phyloP scores from a whole-genome alignment of 176 grass and related monocot genomes.

The Neostapfia colusana region DNA sequence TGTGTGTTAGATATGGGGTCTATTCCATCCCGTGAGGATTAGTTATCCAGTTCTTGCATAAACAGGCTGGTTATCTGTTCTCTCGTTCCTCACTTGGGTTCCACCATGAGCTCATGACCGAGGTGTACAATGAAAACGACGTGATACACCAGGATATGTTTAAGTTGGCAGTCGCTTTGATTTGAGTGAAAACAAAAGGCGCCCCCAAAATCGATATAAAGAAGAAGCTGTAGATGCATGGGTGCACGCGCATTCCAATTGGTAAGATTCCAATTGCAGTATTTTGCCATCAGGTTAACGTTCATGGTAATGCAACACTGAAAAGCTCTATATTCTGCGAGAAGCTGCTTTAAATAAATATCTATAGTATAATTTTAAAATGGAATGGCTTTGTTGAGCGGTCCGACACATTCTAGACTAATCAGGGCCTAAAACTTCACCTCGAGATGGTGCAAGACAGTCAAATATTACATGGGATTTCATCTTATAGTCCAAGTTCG shows the following conservation, averaged over 20 bases:
- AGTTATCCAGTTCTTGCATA: constrained; percentile 16
- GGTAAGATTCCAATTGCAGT: too few species aligned
- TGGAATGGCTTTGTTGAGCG: too few species aligned
- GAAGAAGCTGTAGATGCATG: not conserved
- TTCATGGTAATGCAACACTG: too few species aligned
- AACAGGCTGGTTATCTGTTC: constrained; percentile 7
- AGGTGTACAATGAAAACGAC: constrained; percentile 11
- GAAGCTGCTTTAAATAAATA: too few species aligned
- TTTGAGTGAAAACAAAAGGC: constrained; percentile 29
- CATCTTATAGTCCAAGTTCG: too few species aligned
- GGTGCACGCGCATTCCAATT: not conserved
- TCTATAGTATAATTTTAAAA: too few species aligned
- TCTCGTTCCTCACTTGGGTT: not conserved
- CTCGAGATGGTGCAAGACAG: too few species aligned
- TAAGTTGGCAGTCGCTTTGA: constrained; percentile 6
- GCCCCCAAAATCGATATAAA: not conserved
- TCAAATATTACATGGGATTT: too few species aligned
- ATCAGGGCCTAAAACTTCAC: too few species aligned
- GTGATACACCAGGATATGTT: not conserved
- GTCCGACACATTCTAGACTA: too few species aligned
- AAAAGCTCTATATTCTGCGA: too few species aligned
- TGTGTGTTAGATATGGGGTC: constrained; percentile 40
- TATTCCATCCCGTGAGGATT: constrained; percentile 31
- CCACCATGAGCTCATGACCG: not conserved
- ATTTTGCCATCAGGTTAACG: too few species aligned